phyloP scores from a whole-genome alignment of 2,329 filamentous ascomycete genomes.

The Niveomyces coronatus region DNA sequence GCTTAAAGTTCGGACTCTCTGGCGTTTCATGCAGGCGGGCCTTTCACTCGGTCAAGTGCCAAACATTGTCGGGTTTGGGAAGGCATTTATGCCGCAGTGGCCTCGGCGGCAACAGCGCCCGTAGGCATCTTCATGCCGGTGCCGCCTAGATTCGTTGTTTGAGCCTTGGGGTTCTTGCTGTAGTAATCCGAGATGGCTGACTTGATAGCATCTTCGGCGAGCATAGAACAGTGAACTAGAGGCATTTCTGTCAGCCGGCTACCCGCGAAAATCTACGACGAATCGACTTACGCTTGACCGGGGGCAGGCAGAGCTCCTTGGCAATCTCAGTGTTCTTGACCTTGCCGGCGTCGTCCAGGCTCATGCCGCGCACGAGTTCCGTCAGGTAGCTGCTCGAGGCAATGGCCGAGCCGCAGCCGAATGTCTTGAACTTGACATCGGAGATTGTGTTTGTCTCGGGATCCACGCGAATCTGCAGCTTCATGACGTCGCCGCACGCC shows the following conservation, averaged over 20 bases:
- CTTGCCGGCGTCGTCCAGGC: constrained; percentile 77
- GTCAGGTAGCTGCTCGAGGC: constrained; percentile 91
- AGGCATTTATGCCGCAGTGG: constrained; percentile 11
- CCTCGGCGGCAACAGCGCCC: constrained; percentile 39
- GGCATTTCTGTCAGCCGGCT: constrained; percentile 18
- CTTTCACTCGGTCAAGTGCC: no score
- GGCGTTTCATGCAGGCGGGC: no score
- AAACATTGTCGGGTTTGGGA: no score
- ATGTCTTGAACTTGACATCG: constrained; percentile 97
- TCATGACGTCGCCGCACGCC: constrained; percentile 87
- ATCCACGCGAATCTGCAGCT: constrained; percentile 71
- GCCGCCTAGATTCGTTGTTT: constrained; percentile 65
- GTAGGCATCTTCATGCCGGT: constrained; percentile 43
- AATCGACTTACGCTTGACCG: constrained; percentile 64
- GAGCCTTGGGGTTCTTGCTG: constrained; percentile 52
- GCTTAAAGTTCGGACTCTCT: no score
- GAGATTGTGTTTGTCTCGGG: constrained; percentile 78
- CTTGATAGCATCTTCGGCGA: constrained; percentile 86
- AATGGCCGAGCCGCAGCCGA: constrained; percentile 90
- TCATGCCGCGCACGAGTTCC: constrained; percentile 95
- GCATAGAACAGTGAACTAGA: constrained; percentile 80
- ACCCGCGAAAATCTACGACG: constrained; percentile 1
- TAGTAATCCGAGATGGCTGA: constrained; percentile 85
- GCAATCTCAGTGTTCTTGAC: constrained; percentile 98
- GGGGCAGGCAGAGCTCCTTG: constrained; percentile 83